These are phyloP conservation scores for Ilex aquifolium DNA, from an alignment of 257 asterid genomes.

Conservation along the genomic window DNA sequence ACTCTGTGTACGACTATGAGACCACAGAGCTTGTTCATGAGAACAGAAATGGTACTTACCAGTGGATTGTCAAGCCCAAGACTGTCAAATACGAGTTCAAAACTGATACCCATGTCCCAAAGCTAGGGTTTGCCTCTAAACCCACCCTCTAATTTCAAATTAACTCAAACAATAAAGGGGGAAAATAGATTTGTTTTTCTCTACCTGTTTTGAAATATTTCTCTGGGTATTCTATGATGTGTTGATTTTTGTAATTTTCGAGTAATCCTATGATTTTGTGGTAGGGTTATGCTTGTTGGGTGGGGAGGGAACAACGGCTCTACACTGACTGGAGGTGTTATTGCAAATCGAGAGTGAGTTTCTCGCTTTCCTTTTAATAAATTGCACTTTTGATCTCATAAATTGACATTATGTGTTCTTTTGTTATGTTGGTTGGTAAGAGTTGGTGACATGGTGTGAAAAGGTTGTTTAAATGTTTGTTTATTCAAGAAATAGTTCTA, in stretches of 20 bases:
- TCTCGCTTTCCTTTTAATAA: background rate
- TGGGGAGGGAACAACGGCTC: constrained; percentile 99
- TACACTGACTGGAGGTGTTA: constrained; percentile 88
- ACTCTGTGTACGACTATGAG: constrained; percentile 67
- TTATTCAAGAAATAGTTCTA: background rate
- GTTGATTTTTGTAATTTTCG: too few species aligned
- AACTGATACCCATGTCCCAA: constrained; percentile 72
- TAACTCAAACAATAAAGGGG: too few species aligned
- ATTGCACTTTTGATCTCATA: background rate
- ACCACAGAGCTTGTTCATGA: constrained; percentile 95
- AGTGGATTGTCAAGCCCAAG: constrained; percentile 95
- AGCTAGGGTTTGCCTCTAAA: constrained; percentile 56
- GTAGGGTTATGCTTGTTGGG: constrained; percentile 96
- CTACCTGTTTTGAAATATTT: background rate
- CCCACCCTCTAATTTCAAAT: background rate
- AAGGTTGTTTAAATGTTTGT: too few species aligned
- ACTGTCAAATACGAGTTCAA: constrained; percentile 77
- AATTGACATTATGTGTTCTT: background rate
- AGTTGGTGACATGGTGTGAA: background rate
- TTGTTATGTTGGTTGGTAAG: background rate
- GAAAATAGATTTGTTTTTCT: too few species aligned
- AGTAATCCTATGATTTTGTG: background rate
- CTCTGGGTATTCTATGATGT: background rate
- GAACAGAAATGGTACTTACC: constrained; percentile 61
- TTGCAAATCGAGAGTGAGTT: constrained; percentile 89